Base-by-base conservation (phyloP, 768 basidiomycete species). In the Naematelia encephala region DNA sequence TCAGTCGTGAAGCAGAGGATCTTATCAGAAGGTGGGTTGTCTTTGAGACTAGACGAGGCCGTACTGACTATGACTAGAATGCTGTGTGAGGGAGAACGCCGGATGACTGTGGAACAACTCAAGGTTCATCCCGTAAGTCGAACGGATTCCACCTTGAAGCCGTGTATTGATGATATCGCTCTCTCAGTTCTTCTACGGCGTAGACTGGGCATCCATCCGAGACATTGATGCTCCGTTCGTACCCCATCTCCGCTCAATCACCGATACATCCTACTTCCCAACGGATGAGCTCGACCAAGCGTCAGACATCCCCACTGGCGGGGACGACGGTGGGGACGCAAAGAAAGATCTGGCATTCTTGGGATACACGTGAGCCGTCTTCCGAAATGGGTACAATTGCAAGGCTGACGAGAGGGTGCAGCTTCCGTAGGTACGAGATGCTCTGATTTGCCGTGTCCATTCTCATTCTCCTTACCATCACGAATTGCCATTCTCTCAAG, bases 211-310 rank as follows among this genome's bases (percentile, higher is more conserved):
- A 13, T 80, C 82, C 4, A 89, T 98, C 71, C 85, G 91, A 23
- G 82, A 84, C 39, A 94, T 99, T 61, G 91, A 93, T 70, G 85
- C 92, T 2, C 96, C 94, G 4, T 98, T 97, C 77, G 87, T 99
- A n/a, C 94, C 96, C 19, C 89, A 91, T 57, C 81, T 98, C 28
- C 84, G 88, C 42, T 92, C 89, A 5, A 88, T 93, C 71, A 93
- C 91, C 30, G 93, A 97, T 66, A 96, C 93, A 1, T 92, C 91
- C n/a, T 96, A 96, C 80, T 96, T 96, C 84, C 93, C 93, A 0
- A 92, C 89, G 1, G 91, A 96, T 60, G 91, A 94, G 67, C 82
- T 93, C 55, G 90, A 93, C 57, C 88, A 91, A 77, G 86, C 77
- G 12, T 78, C 81, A 0, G 84, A 84, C 27, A 79, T 82, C 54